These are phyloP conservation scores for Hypoxylon sp. DNA, from an alignment of 2,329 filamentous ascomycete genomes.

Conservation along the genomic window DNA sequence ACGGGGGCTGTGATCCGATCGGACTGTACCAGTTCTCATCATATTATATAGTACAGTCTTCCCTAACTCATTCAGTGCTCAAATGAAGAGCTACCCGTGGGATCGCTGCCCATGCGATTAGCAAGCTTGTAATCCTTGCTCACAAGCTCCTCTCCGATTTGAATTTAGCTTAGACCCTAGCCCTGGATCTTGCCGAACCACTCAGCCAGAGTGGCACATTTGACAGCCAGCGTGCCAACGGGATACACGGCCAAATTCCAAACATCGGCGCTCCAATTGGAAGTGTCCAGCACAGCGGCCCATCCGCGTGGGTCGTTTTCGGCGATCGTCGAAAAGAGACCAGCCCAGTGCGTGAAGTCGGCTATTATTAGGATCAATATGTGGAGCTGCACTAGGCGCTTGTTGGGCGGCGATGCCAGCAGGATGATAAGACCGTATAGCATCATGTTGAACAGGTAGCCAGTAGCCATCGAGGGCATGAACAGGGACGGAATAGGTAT, in stretches of 20 bases:
- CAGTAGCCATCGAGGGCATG: constrained; percentile 24
- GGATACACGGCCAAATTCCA: constrained; percentile 38
- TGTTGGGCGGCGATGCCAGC: constrained; percentile 42
- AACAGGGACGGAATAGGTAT: constrained; percentile 36
- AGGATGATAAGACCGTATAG: constrained; percentile 45
- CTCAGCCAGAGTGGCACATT: constrained; percentile 41
- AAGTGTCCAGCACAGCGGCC: constrained; percentile 36
- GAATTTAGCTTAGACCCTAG: background rate
- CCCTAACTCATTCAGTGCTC: no score
- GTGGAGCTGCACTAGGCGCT: constrained; percentile 40
- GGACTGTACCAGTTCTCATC: no score
- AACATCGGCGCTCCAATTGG: constrained; percentile 28
- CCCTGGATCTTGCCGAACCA: constrained; percentile 44
- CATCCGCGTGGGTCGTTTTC: constrained; percentile 40
- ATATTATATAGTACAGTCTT: no score
- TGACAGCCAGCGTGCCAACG: constrained; percentile 38
- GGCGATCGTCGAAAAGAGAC: constrained; percentile 42
- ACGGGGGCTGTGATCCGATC: no score
- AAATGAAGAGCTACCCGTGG: no score
- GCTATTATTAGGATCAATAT: constrained; percentile 42
- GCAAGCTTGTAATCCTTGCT: background rate
- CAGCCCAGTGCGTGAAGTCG: constrained; percentile 46
- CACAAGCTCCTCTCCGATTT: background rate
- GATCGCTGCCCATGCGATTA: no score
- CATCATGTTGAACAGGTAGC: constrained; percentile 45